A percentile compares a stretch with the other conserved stretches of the same genome.
Conservation (phyloP, 2,329 filamentous ascomycete species). For the Ascochyta pisi region DNA sequence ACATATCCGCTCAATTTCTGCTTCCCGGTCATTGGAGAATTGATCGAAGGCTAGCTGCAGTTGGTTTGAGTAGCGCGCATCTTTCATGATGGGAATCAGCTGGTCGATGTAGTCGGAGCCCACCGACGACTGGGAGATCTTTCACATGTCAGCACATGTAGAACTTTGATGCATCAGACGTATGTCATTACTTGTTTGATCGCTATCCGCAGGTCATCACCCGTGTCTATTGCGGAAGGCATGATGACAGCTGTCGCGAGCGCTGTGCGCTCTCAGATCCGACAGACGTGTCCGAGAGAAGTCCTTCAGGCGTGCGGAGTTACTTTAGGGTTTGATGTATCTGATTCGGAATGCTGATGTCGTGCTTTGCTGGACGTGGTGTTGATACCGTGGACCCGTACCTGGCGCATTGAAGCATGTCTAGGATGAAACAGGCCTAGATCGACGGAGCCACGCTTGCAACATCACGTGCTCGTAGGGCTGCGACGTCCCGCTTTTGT, state of each 20-base stretch:
- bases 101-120: constrained; percentile 96
- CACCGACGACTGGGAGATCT: constrained; percentile 93
- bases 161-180: background rate
- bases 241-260: constrained; percentile 30
- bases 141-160: constrained; percentile 23
- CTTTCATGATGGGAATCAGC: constrained; percentile 90
- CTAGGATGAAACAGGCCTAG: constrained; percentile 2
- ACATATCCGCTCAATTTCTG: constrained; percentile 92
- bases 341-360: constrained; percentile 15
- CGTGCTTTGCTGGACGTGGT: constrained; percentile 11
- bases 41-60: constrained; percentile 79
- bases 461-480: constrained; percentile 13
- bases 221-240: constrained; percentile 51
- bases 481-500: constrained; percentile 25
- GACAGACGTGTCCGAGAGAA: background rate
- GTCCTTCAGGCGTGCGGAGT: background rate
- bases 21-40: constrained; percentile 85
- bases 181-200: constrained; percentile 56
- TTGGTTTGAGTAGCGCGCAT: constrained; percentile 78
- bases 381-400: constrained; percentile 26
- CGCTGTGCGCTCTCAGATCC: constrained; percentile 4
- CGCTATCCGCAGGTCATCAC: constrained; percentile 57
- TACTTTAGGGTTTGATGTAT: background rate
- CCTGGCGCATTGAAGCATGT: constrained; percentile 19
- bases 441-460: background rate